Conservation (phyloP, 164 flowering plant genomes). For the Magnolia kwangsiensis region DNA sequence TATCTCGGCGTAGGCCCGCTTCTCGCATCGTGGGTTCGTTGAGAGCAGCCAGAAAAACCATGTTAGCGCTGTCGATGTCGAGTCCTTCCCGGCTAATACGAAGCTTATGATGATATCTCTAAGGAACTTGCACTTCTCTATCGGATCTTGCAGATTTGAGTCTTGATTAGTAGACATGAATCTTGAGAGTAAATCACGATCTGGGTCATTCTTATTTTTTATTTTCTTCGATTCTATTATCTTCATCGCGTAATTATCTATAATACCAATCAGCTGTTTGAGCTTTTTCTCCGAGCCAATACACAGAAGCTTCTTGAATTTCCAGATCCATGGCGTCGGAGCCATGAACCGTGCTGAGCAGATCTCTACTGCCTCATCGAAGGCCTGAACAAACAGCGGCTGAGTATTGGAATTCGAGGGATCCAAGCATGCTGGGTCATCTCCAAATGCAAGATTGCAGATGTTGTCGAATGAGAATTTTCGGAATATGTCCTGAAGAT, state of each 20-base stretch:
- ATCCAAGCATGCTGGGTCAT: conserved; percentile 25
- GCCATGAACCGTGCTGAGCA: conserved; percentile 21
- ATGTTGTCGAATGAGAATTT: conserved; percentile 38
- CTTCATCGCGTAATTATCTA: conserved; percentile 25
- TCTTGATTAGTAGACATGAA: conserved; percentile 19
- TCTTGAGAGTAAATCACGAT: conserved; percentile 33
- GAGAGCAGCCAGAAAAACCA: conserved; percentile 55
- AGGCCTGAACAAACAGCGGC: conserved; percentile 28
- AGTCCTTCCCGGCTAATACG: conserved; percentile 48
- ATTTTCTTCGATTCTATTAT: conserved; percentile 20
- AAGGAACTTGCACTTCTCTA: conserved; percentile 27
- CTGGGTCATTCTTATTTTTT: not conserved
- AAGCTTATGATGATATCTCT: conserved; percentile 45
- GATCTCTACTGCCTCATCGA: conserved; percentile 33
- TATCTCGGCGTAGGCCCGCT: conserved; percentile 24
- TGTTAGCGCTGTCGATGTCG: conserved; percentile 41
- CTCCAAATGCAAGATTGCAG: conserved; percentile 46
- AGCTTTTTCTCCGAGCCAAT: conserved; percentile 38
- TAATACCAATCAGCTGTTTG: conserved; percentile 15
- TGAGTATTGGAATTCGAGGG: not conserved
- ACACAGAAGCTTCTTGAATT: conserved; percentile 27
- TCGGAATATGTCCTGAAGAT: conserved; percentile 34
- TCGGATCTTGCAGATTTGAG: conserved; percentile 10
- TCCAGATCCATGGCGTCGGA: conserved; percentile 36
- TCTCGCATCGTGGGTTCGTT: conserved; percentile 27